Evolutionary conservation across 345 rosid species (phyloP).

Genomic region (Populus deltoides): DNA sequence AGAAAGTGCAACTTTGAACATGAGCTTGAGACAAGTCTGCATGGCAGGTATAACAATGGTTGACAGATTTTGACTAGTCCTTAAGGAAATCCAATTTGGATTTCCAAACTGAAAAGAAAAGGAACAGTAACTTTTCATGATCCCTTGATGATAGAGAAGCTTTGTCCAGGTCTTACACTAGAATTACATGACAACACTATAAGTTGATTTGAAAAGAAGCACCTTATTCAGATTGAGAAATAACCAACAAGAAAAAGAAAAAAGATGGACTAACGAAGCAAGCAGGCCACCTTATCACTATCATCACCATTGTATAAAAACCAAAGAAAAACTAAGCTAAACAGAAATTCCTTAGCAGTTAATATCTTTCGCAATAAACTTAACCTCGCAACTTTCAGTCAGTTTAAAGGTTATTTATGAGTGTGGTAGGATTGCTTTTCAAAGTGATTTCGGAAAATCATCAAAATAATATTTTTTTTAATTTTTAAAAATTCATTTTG

Average conservation of each 20-base stretch:
- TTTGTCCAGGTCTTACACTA: background rate
- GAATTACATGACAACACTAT: background rate
- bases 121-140: background rate
- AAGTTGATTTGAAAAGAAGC: conserved; percentile 5
- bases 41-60: background rate
- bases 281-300: background rate
- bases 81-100: no score
- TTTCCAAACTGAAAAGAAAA: background rate
- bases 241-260: background rate
- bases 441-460: no score
- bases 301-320: background rate
- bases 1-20: background rate
- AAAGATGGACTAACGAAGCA: background rate
- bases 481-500: no score
- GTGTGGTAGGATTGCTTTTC: no score
- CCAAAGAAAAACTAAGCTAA: background rate
- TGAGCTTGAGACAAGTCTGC: background rate
- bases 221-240: conserved; percentile 5
- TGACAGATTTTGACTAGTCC: background rate
- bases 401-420: no score
- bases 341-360: background rate
- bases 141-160: background rate
- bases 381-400: background rate
- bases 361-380: background rate
- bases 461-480: no score